Evolutionary conservation across 2,329 filamentous ascomycete species (phyloP), one percentile per base, ranked within the genome.

Genomic region (Coniochaeta sp.): DNA sequence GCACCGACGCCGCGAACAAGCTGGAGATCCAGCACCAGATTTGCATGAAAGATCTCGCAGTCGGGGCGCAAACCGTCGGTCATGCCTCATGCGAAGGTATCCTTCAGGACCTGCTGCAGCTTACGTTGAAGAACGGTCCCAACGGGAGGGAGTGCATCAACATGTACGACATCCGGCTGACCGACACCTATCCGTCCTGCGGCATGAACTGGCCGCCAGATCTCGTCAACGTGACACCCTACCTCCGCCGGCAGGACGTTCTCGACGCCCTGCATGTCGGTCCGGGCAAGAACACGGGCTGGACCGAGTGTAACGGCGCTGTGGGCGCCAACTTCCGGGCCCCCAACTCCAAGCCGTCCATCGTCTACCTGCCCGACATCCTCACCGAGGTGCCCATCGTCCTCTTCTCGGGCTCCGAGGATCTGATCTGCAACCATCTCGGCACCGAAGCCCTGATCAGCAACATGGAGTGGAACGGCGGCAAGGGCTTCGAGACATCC

Each of bases 201-300:
- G 94, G 94, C 59, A 96, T 96, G 91, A 92, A 91, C 72, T 99
- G 95, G 95, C 94, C 94, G 28, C 87, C 91, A 57, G 94, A 99
- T 70, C 76, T 99, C 62, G 69, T 70, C 46, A 65, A 79, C 48
- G 81, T 99, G 20, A 89, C 83, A 6, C 89, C 91, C 0, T 99
- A 97, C 67, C 80, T 99, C 50, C 87, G 89, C 53, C 85, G 85
- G 52, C 63, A 75, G n/a, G 90, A 96, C 47, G 94, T 99, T 13
- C 75, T 82, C 24, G 63, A 76, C 4, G 94, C 94, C 1, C 76
- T 99, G 31, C 88, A 99, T 65, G 82, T 99, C 67, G 87, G 90
- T 62, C 64, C 77, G 0, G 86, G 87, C 60, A 95, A 95, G 66
- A 84, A 82, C 58, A 87, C 88, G 0, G 94, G 94, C 20, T 99